phyloP scores from a whole-genome alignment of 306 rosid genomes.

The Prinsepia uniflora region DNA sequence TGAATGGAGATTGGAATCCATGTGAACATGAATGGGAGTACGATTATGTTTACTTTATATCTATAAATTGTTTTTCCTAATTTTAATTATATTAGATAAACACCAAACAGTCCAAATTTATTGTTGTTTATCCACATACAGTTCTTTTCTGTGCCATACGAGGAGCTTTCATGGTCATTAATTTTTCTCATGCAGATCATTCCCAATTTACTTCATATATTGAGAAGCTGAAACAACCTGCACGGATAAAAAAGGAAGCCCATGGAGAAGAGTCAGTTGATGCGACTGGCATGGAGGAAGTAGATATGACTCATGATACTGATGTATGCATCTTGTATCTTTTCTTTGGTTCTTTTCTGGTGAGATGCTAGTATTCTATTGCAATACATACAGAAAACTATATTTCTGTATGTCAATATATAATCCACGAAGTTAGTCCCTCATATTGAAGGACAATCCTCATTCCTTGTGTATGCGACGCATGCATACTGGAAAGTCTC shows the following conservation, averaged over 20 bases:
- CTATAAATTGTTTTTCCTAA: neutral
- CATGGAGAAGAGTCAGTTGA: conserved; percentile 41
- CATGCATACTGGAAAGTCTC: too few species aligned
- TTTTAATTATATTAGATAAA: neutral
- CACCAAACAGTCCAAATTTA: neutral
- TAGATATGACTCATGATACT: conserved; percentile 28
- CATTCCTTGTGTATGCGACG: neutral
- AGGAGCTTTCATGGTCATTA: neutral
- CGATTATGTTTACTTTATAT: too few species aligned
- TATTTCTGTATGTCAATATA: neutral
- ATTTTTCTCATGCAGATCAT: conserved; percentile 42
- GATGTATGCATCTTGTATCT: conserved; percentile 45
- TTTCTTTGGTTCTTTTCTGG: conserved; percentile 23
- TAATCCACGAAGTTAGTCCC: neutral
- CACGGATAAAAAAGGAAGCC: conserved; percentile 47
- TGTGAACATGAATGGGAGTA: neutral
- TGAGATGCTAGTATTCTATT: conserved; percentile 10
- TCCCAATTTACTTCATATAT: conserved; percentile 48
- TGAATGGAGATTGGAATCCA: neutral
- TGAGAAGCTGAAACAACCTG: conserved; percentile 52
- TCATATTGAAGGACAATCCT: neutral
- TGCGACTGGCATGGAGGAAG: conserved; percentile 37
- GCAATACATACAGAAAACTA: neutral
- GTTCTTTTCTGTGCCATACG: neutral
- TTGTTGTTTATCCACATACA: neutral